phyloP scores from a whole-genome alignment of 768 basidiomycete genomes.

The Naganishia onofrii region DNA sequence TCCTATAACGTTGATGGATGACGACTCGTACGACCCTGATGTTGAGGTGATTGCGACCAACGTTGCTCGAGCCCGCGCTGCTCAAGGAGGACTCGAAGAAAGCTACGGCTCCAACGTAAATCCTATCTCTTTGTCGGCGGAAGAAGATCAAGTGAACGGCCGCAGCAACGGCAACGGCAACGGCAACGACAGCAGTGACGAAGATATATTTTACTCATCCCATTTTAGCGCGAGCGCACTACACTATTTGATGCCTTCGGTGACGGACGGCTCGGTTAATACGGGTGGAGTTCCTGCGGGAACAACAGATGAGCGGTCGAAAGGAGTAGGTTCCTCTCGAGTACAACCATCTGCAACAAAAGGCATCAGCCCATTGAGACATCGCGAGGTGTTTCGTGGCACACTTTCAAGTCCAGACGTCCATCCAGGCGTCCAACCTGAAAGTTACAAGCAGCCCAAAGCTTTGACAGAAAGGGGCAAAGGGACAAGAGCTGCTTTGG shows the following conservation, averaged over 20 bases:
- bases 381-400: constrained; percentile 17
- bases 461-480: constrained; percentile 9
- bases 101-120: constrained; percentile 17
- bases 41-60: constrained; percentile 17
- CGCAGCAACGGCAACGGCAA: background rate
- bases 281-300: constrained; percentile 12
- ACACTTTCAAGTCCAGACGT: constrained; percentile 25
- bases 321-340: background rate
- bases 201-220: constrained; percentile 17
- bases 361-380: constrained; percentile 24
- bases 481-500: constrained; percentile 11
- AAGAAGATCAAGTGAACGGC: constrained; percentile 11
- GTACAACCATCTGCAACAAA: background rate
- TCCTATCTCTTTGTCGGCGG: constrained; percentile 11
- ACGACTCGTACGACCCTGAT: constrained; percentile 12
- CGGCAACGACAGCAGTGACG: constrained; percentile 5
- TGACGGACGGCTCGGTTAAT: constrained; percentile 24
- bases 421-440: constrained; percentile 17
- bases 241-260: constrained; percentile 22
- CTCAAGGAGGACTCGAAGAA: constrained; percentile 15
- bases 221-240: constrained; percentile 25
- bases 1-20: background rate
- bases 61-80: constrained; percentile 2
- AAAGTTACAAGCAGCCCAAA: constrained; percentile 17
- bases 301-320: constrained; percentile 8